Conservation (phyloP, 164 flowering plant genomes). For the Kalanchoe fedtschenkoi region DNA sequence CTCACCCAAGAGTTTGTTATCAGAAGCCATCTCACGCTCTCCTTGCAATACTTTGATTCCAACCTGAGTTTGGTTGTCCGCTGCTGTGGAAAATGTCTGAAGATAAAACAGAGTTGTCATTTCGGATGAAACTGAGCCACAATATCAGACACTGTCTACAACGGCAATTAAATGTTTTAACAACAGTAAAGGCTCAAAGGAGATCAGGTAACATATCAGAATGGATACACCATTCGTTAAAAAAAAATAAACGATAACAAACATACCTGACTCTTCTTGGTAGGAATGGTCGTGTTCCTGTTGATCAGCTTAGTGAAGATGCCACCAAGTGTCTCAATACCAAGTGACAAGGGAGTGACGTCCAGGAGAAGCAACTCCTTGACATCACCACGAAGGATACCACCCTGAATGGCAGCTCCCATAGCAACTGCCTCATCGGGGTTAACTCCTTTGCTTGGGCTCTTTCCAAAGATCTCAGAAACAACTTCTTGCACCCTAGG, state of each 20-base stretch:
- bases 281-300: slow-evolving; percentile 33
- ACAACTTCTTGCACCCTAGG: slow-evolving; percentile 31
- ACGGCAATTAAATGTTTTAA: background rate
- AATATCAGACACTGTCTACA: background rate
- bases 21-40: slow-evolving; percentile 23
- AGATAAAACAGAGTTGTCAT: background rate
- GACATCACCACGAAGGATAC: slow-evolving; percentile 27
- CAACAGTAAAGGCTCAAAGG: background rate
- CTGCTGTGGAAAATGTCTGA: slow-evolving; percentile 28
- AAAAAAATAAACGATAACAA: too few species aligned
- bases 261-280: slow-evolving; percentile 28
- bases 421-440: too few species aligned
- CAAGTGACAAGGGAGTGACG: slow-evolving; percentile 33
- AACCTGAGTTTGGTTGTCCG: too few species aligned
- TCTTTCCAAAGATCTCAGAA: slow-evolving; percentile 22
- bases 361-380: slow-evolving; percentile 32
- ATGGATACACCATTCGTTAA: too few species aligned
- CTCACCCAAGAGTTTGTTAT: slow-evolving; percentile 24
- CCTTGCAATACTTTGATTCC: slow-evolving; percentile 23
- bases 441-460: too few species aligned
- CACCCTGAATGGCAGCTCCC: too few species aligned
- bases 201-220: too few species aligned
- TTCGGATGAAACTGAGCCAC: background rate
- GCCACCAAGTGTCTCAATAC: slow-evolving; percentile 33
- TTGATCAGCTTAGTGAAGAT: slow-evolving; percentile 26